These are phyloP conservation scores for Camptophora hylomeconis DNA, from an alignment of 2,329 filamentous ascomycete species.

Conservation along the genomic window DNA sequence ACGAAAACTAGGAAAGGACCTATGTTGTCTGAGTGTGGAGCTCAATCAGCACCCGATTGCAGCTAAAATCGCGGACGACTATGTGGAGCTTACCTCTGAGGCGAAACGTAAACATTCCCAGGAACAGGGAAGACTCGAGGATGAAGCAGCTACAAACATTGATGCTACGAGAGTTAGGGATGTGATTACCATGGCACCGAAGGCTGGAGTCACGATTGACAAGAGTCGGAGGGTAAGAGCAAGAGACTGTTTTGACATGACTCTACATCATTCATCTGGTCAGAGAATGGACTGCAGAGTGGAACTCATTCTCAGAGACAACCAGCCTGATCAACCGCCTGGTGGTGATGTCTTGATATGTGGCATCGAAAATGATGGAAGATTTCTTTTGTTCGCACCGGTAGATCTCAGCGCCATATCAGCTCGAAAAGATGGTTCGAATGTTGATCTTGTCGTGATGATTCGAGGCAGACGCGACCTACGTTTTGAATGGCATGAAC, in stretches of 20 bases:
- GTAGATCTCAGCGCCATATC: slow-evolving; percentile 62
- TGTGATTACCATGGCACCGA: slow-evolving; percentile 58
- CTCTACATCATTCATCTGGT: slow-evolving; percentile 75
- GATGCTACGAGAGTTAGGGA: slow-evolving; percentile 72
- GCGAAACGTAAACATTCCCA: slow-evolving; percentile 63
- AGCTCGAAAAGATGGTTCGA: slow-evolving; percentile 60
- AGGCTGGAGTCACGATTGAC: slow-evolving; percentile 60
- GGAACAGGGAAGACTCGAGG: slow-evolving; percentile 60
- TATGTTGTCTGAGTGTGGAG: slow-evolving; percentile 46
- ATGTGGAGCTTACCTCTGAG: slow-evolving; percentile 61
- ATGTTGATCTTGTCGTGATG: slow-evolving; percentile 72
- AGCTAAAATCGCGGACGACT: slow-evolving; percentile 46
- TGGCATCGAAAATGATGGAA: slow-evolving; percentile 64
- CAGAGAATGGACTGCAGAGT: slow-evolving; percentile 81
- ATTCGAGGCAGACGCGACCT: slow-evolving; percentile 55
- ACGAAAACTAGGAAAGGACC: slow-evolving; percentile 74
- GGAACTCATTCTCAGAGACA: slow-evolving; percentile 76
- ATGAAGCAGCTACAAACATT: slow-evolving; percentile 74
- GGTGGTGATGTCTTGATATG: slow-evolving; percentile 81
- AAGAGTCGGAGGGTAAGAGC: slow-evolving; percentile 70
- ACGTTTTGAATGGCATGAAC: slow-evolving; percentile 64
- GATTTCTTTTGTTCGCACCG: slow-evolving; percentile 86
- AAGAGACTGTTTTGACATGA: slow-evolving; percentile 78
- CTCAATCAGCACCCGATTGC: slow-evolving; percentile 27
- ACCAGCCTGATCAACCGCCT: slow-evolving; percentile 48